Base-by-base conservation (phyloP, 768 basidiomycete species). In the Kwoniella botswanensis region DNA sequence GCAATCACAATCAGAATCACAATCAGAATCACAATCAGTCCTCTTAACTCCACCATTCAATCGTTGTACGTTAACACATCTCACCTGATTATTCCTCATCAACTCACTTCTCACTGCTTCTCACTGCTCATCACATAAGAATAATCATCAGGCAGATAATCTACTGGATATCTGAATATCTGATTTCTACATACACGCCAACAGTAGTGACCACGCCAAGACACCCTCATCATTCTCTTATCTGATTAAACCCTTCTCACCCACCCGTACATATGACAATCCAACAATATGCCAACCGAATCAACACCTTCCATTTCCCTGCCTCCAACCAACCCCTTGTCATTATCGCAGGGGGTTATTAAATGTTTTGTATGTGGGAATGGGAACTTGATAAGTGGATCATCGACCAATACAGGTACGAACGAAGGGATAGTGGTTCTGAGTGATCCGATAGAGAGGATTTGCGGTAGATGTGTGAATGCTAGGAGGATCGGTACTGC, bases 281-380 rank as follows among this genome's bases (percentile, higher is more conserved):
- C 42, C 35, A 61, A 44, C 65, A 71, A 12, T 21, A 79, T 81
- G 78, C 80, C 80, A 26, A 60, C 80, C 9, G 80, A 81, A 76
- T 76, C 79, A n/a, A 64, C 74, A 29, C 58, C 74, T 50, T 68
- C 68, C 43, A 61, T 62, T 58, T 56, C 68, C 42, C 46, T 56
- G 26, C 68, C 68, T 17, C 42, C 60, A 21, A 13, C 24, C 44
- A 43, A 42, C 24, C 21, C 17, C 46, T 50, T 50, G 46, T 50
- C 46, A 13, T 18, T 50, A 22, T 65, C 59, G 17, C 62, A 62
- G 18, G 69, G 66, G 17, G 22, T 52, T 15, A 74, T 75, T 68
- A 81, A 81, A 69, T 81, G 80, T 58, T 70, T 76, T 1, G 59
- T 77, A 13, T 81, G 80, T 63, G 80, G 80, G n/a, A 43, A 63